Conservation (phyloP, 345 rosid species). For the Citrus mangshanensis region DNA sequence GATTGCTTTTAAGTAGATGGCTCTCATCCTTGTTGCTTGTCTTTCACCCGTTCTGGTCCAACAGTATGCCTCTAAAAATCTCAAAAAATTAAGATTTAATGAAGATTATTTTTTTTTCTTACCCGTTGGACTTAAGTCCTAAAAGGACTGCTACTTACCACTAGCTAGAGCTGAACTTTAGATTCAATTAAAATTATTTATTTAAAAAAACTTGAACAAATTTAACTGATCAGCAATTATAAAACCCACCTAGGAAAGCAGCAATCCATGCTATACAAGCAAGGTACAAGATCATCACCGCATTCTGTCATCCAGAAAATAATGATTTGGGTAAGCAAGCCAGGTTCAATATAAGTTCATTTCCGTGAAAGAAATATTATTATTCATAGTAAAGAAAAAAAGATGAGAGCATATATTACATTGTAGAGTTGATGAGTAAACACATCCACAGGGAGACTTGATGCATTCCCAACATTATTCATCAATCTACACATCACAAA, state of each 20-base stretch:
- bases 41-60: constrained; percentile 94
- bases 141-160: too few species aligned
- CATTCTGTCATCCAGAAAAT: constrained; percentile 43
- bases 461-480: constrained; percentile 58
- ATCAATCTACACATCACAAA: constrained; percentile 53
- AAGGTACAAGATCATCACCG: constrained; percentile 55
- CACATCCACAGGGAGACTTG: constrained; percentile 25
- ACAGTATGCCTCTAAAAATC: constrained; percentile 63
- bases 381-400: too few species aligned
- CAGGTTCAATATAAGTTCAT: too few species aligned
- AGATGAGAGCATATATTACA: too few species aligned
- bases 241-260: constrained; percentile 63
- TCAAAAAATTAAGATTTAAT: too few species aligned
- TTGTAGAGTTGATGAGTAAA: constrained; percentile 7
- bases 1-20: constrained; percentile 67
- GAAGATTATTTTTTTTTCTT: too few species aligned
- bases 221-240: not conserved
- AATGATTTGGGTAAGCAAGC: too few species aligned
- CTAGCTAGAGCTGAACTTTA: too few species aligned
- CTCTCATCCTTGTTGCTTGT: constrained; percentile 78
- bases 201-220: too few species aligned
- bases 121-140: too few species aligned
- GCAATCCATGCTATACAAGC: constrained; percentile 66
- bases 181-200: not conserved
- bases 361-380: too few species aligned